Evolutionary conservation across 2,329 filamentous ascomycete genomes (phyloP), one percentile per base, ranked within the genome.

Genomic region (Camillea tinctor): DNA sequence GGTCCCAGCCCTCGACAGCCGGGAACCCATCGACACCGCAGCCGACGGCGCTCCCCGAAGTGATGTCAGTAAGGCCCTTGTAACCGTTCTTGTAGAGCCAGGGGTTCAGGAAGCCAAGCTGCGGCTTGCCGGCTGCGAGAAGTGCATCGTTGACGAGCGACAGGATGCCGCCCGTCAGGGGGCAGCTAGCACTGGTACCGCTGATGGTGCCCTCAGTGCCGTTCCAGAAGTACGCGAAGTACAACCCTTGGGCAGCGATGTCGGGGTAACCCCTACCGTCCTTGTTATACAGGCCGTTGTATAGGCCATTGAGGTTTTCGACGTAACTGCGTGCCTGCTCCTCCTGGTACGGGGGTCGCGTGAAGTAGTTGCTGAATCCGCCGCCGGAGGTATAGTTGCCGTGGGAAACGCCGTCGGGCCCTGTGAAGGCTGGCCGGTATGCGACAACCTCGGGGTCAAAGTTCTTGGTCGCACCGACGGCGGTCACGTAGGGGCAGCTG

Each of bases 131-230:
- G 11, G 74, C 74, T 0, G 80, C 74, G 19, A 88, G 71, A 15
- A 85, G 75, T 0, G 84, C 84, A 62, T 88, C 86, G 64, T 90
- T 90, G 51, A 89, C 75, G 4, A 90, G 77, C 1, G 83, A 75
- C 44, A 90, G 76, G 59, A 89, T 77, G 19, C 79, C 82, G 0
- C 84, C 79, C 2, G 83, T 81, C 0, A 84, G 74, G 0, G 87
- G 88, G 0, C 81, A 75, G 0, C 84, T 81, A 13, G 85, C 84
- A 8, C 77, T 81, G 1, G 80, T 84, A 3, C 84, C 84, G 40
- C 76, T 77, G 30, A 85, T 78, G 0, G 69, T 66, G 4, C 71
- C 67, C 19, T 72, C 66, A 0, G 51, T 67, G 4, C 73, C 72
- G 49, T 77, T 74, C 65, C 74, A 76, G 60, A 75, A 71, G 62